A percentile compares a stretch with the other conserved stretches of the same genome.
Evolutionary conservation across 371 early-diverging fungal genomes (phyloP).

Genomic region (Actinomortierella ambigua): DNA sequence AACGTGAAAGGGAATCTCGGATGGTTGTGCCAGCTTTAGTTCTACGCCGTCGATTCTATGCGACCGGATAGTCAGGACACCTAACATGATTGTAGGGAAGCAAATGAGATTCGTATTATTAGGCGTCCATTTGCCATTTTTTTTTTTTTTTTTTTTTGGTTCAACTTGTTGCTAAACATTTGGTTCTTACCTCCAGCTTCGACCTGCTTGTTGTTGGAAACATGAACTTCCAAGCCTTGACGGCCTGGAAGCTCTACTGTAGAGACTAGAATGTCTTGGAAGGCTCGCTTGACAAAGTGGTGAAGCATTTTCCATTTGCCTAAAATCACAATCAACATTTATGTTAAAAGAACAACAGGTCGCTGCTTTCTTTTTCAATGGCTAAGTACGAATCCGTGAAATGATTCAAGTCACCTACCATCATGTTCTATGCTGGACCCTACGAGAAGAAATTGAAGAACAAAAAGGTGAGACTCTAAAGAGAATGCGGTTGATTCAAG

Average conservation of each 20-base stretch:
- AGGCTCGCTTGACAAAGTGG: conserved; percentile 29
- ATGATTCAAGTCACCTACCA: conserved; percentile 16
- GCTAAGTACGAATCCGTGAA: no score
- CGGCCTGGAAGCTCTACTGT: conserved; percentile 16
- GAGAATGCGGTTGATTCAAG: no score
- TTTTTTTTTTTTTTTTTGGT: neutral
- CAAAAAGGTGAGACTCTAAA: no score
- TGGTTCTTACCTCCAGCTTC: neutral
- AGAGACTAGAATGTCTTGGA: conserved; percentile 21
- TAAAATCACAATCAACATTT: neutral
- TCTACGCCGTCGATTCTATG: no score
- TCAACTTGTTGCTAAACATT: neutral
- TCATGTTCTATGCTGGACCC: conserved; percentile 45
- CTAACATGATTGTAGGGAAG: no score
- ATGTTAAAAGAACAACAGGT: neutral
- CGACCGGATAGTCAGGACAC: no score
- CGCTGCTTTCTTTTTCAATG: no score
- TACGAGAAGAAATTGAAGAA: neutral
- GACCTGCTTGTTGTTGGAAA: neutral
- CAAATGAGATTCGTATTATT: no score
- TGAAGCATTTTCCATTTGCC: conserved; percentile 42
- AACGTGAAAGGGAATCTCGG: no score
- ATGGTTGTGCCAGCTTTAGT: no score
- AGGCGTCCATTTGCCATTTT: neutral
- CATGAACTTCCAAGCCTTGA: neutral